Conservation (phyloP, 371 early-diverging fungal genomes). For the Mucor saturninus region DNA sequence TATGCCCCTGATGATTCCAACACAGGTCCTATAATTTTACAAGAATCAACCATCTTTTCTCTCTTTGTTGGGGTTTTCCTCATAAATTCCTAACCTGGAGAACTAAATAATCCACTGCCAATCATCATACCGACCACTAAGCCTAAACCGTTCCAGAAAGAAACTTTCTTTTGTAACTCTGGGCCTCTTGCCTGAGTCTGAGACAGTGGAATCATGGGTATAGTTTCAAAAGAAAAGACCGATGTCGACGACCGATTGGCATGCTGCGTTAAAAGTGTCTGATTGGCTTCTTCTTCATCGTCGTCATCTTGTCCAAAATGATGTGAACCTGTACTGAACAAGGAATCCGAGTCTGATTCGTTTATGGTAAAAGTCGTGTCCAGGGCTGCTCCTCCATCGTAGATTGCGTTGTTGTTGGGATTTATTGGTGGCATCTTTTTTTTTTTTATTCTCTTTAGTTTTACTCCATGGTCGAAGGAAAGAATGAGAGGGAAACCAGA, state of each 20-base stretch:
- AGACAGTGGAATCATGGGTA: slow-evolving; percentile 58
- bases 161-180: slow-evolving; percentile 69
- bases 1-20: slow-evolving; percentile 67
- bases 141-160: slow-evolving; percentile 71
- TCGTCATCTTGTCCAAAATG: slow-evolving; percentile 39
- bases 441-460: slow-evolving; percentile 1
- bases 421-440: slow-evolving; percentile 12
- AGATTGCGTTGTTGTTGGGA: slow-evolving; percentile 7
- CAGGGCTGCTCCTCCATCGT: slow-evolving; percentile 6
- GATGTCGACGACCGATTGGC: slow-evolving; percentile 36
- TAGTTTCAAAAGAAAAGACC: slow-evolving; percentile 62
- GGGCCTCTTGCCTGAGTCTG: slow-evolving; percentile 56
- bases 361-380: slow-evolving; percentile 8
- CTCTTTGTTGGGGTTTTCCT: slow-evolving; percentile 27
- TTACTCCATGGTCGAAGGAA: background rate
- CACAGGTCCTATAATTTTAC: slow-evolving; percentile 66
- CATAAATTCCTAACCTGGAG: slow-evolving; percentile 59
- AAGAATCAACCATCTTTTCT: slow-evolving; percentile 53
- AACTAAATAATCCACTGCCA: slow-evolving; percentile 88
- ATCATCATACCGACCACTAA: slow-evolving; percentile 83
- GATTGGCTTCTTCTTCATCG: slow-evolving; percentile 36
- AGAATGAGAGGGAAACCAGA: background rate
- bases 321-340: slow-evolving; percentile 35
- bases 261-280: slow-evolving; percentile 45
- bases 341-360: slow-evolving; percentile 34